These are phyloP conservation scores for Tulasnella sp. DNA, from an alignment of 768 basidiomycete genomes.

Conservation along the genomic window DNA sequence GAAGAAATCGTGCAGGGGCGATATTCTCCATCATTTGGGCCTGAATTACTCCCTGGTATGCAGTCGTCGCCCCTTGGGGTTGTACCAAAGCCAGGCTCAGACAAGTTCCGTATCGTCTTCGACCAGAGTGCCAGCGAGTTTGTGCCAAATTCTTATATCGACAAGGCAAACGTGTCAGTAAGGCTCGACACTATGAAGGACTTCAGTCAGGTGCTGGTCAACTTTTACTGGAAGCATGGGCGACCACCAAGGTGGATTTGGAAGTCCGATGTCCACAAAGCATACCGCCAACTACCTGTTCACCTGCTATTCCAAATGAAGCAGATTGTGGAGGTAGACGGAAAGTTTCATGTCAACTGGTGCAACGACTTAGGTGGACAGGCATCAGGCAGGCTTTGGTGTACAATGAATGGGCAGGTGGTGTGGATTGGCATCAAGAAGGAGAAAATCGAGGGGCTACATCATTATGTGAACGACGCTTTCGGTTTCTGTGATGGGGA, in stretches of 20 bases:
- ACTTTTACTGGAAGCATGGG: conserved; percentile 10
- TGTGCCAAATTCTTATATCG: conserved; percentile 32
- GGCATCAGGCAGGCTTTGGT: conserved; percentile 24
- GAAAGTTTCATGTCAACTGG: conserved; percentile 26
- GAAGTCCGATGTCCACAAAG: conserved; percentile 33
- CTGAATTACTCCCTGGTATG: conserved; percentile 37
- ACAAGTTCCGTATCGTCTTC: conserved; percentile 31
- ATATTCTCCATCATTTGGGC: conserved; percentile 27
- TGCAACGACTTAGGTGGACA: conserved; percentile 29
- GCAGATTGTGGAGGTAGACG: conserved; percentile 29
- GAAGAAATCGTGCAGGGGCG: conserved; percentile 21
- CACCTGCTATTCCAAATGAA: conserved; percentile 35
- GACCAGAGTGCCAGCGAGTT: conserved; percentile 31
- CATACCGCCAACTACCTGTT: conserved; percentile 31
- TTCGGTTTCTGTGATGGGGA: conserved; percentile 23
- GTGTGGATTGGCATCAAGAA: conserved; percentile 30
- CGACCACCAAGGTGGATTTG: conserved; percentile 19
- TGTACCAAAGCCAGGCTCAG: conserved; percentile 30
- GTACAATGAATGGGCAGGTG: conserved; percentile 28
- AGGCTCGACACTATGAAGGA: conserved; percentile 31
- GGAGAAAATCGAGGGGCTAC: conserved; percentile 18
- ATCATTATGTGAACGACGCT: conserved; percentile 31
- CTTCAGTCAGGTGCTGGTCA: conserved; percentile 21
- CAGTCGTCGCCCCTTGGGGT: conserved; percentile 31
- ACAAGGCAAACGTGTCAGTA: conserved; percentile 22